A percentile compares a stretch with the other conserved stretches of the same genome.
Evolutionary conservation across 2,329 filamentous ascomycete species (phyloP).

Genomic region (Phialemonium atrogriseum): DNA sequence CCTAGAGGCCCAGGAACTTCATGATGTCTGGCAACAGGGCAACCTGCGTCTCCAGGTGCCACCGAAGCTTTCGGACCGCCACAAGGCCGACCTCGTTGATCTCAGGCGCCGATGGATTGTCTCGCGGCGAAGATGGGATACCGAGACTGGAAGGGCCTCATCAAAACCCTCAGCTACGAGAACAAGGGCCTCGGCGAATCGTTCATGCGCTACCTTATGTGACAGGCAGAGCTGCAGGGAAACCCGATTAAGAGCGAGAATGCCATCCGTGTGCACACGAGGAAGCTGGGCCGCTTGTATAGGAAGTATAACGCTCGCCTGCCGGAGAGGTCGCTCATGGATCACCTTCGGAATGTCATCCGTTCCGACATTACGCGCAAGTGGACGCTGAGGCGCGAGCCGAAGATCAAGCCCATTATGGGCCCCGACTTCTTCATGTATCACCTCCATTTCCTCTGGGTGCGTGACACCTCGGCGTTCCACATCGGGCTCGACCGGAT

Average conservation of each 20-base stretch:
- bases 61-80: constrained; percentile 6
- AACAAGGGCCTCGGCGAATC: constrained; percentile 10
- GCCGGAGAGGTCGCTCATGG: constrained; percentile 5
- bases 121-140: constrained; percentile 4
- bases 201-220: constrained; percentile 8
- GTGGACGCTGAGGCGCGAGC: constrained; percentile 7
- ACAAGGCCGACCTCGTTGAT: constrained; percentile 7
- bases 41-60: constrained; percentile 6
- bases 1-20: constrained; percentile 5
- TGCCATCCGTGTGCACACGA: constrained; percentile 6
- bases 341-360: constrained; percentile 6
- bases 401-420: constrained; percentile 8
- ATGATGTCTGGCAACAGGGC: constrained; percentile 8
- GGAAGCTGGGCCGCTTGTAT: constrained; percentile 7
- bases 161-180: constrained; percentile 9
- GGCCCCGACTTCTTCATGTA: constrained; percentile 8
- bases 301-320: constrained; percentile 6
- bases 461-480: constrained; percentile 6
- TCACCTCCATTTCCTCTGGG: constrained; percentile 8
- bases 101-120: constrained; percentile 7
- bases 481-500: constrained; percentile 9
- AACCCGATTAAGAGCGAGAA: constrained; percentile 6
- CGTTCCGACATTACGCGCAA: constrained; percentile 3
- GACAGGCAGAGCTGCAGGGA: constrained; percentile 5
- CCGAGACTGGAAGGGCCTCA: constrained; percentile 6